phyloP scores from a whole-genome alignment of 2,329 filamentous ascomycete species.

The Magnaporthiopsis poae region DNA sequence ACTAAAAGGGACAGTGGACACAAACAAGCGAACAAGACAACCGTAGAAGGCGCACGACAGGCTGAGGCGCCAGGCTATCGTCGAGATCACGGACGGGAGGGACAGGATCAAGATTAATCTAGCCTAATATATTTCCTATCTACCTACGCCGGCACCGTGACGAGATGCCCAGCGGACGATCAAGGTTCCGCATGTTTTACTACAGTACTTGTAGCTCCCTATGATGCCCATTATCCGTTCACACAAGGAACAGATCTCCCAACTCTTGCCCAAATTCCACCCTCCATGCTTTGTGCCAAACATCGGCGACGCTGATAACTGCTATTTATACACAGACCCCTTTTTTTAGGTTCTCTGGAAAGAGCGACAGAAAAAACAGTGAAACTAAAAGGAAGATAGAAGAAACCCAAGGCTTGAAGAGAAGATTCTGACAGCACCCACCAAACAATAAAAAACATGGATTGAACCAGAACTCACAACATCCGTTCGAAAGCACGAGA shows the following conservation, averaged over 20 bases:
- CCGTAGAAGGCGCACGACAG: no score
- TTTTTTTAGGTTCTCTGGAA: not conserved
- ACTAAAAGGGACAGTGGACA: no score
- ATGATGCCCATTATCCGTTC: not conserved
- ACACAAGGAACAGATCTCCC: no score
- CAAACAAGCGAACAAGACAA: no score
- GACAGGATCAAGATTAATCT: no score
- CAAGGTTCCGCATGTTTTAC: not conserved
- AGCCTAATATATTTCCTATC: no score
- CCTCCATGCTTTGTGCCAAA: not conserved
- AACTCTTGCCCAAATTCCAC: not conserved
- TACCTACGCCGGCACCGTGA: no score
- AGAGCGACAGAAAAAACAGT: not conserved
- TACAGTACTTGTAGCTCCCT: not conserved
- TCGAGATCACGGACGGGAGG: not conserved
- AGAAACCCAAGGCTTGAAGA: not conserved
- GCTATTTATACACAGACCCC: not conserved
- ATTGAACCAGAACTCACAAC: not conserved
- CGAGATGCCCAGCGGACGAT: not conserved
- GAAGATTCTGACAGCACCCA: not conserved
- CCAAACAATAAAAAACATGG: not conserved
- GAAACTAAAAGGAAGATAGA: not conserved
- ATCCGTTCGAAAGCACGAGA: not conserved
- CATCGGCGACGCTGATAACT: not conserved
- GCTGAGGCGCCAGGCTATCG: no score